Conservation (phyloP, 805 yeast genomes). For the Ascoidea asiatica region DNA sequence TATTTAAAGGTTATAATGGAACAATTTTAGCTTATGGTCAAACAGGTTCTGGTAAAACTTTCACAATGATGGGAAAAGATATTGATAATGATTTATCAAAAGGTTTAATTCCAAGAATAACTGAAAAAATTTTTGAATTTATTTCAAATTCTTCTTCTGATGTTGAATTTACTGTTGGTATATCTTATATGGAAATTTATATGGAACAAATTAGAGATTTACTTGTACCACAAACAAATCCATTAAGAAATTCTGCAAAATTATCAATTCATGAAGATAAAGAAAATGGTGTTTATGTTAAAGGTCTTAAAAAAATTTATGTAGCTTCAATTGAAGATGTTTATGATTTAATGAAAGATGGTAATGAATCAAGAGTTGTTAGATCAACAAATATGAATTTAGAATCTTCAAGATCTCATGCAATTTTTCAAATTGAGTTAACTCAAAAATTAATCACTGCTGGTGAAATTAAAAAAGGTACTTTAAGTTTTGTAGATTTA, state of each 20-base stretch:
- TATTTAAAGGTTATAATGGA: slow-evolving; percentile 66
- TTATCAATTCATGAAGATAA: slow-evolving; percentile 52
- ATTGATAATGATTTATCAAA: slow-evolving; percentile 20
- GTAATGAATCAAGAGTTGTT: slow-evolving; percentile 39
- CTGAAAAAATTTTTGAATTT: slow-evolving; percentile 47
- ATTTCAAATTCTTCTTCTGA: slow-evolving; percentile 34
- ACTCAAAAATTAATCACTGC: slow-evolving; percentile 41
- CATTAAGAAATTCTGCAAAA: slow-evolving; percentile 17
- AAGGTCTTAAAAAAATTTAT: slow-evolving; percentile 50
- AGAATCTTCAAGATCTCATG: slow-evolving; percentile 69
- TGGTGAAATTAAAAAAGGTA: slow-evolving; percentile 50
- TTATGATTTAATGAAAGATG: slow-evolving; percentile 41
- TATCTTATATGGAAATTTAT: slow-evolving; percentile 71
- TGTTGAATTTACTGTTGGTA: slow-evolving; percentile 51
- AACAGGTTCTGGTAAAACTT: slow-evolving; percentile 66
- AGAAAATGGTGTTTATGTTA: slow-evolving; percentile 52
- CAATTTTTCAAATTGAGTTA: slow-evolving; percentile 58
- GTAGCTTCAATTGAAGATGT: slow-evolving; percentile 50
- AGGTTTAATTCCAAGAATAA: slow-evolving; percentile 66
- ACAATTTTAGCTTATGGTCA: slow-evolving; percentile 73
- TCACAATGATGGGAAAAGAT: slow-evolving; percentile 61
- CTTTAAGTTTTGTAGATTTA: slow-evolving; percentile 64
- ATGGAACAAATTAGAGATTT: slow-evolving; percentile 68
- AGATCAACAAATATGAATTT: slow-evolving; percentile 58
- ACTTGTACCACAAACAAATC: slow-evolving; percentile 26